Evolutionary conservation across 2,329 filamentous ascomycete species (phyloP).

Genomic region (Pseudofabraea citricarpa): DNA sequence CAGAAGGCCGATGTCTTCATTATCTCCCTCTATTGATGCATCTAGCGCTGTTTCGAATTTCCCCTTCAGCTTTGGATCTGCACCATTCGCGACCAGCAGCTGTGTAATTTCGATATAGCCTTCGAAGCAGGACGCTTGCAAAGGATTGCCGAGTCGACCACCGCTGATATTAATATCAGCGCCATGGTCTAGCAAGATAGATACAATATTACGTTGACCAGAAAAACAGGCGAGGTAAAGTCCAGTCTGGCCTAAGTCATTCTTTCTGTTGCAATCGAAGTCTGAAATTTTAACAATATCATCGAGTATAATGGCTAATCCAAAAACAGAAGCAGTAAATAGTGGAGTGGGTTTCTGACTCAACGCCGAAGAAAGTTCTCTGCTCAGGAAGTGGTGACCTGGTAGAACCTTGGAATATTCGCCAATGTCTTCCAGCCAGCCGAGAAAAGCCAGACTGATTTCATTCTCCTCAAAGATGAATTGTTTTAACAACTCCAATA

Average conservation of each 20-base stretch:
- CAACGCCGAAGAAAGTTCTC: neutral
- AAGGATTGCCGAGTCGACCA: neutral
- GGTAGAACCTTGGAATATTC: neutral
- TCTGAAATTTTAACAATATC: neutral
- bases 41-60: neutral
- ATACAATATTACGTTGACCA: neutral
- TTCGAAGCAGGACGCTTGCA: neutral
- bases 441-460: neutral
- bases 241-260: neutral
- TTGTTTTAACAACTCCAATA: neutral
- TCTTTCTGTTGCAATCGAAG: neutral
- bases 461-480: constrained; percentile 1
- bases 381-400: neutral
- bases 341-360: neutral
- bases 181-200: neutral
- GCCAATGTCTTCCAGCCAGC: neutral
- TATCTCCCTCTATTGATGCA: neutral
- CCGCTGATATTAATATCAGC: neutral
- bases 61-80: neutral
- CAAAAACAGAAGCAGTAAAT: neutral
- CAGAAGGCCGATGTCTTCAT: neutral
- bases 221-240: neutral
- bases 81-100: neutral
- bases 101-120: neutral
- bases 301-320: neutral